A percentile compares a stretch with the other conserved stretches of the same genome.
Conservation (phyloP, 2,329 filamentous ascomycete species). For the Beauveria rudraprayagi region DNA sequence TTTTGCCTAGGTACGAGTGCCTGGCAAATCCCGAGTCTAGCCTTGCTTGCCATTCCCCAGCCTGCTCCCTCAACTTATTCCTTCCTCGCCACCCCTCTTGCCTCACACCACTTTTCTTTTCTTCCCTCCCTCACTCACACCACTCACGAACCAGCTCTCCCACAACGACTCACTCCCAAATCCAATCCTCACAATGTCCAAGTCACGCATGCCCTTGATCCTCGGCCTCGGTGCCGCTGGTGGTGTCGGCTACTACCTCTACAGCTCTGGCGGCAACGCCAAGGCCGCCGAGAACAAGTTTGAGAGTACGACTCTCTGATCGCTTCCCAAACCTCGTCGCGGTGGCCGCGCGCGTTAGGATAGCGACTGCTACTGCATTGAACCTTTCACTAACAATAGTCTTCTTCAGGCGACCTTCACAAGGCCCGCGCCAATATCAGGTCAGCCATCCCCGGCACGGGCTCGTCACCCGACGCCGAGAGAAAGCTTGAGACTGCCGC, state of each 20-base stretch:
- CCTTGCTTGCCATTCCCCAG: not conserved
- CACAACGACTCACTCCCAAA: not conserved
- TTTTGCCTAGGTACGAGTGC: not conserved
- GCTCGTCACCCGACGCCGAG: conserved; percentile 49
- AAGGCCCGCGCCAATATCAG: conserved; percentile 59
- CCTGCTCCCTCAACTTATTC: not conserved
- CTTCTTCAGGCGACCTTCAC: conserved; percentile 62
- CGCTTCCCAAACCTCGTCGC: not conserved
- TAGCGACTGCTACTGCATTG: too few relatives aligned
- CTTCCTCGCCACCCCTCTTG: not conserved
- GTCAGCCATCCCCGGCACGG: conserved; percentile 52
- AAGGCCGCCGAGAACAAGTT: conserved; percentile 79
- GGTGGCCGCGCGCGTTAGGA: not conserved
- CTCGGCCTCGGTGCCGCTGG: conserved; percentile 57
- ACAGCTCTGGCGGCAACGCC: conserved; percentile 71
- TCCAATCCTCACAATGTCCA: conserved; percentile 32
- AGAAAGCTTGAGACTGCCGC: conserved; percentile 48
- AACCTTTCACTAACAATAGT: not conserved
- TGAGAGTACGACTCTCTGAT: conserved; percentile 54
- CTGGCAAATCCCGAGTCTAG: not conserved
- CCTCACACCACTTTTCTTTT: conserved; percentile 3
- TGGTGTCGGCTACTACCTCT: conserved; percentile 83
- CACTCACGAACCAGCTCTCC: not conserved
- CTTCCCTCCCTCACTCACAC: not conserved
- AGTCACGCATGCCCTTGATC: conserved; percentile 38